Conservation (phyloP, 2,329 filamentous ascomycete species). For the Myriosclerotinia curreyana region DNA sequence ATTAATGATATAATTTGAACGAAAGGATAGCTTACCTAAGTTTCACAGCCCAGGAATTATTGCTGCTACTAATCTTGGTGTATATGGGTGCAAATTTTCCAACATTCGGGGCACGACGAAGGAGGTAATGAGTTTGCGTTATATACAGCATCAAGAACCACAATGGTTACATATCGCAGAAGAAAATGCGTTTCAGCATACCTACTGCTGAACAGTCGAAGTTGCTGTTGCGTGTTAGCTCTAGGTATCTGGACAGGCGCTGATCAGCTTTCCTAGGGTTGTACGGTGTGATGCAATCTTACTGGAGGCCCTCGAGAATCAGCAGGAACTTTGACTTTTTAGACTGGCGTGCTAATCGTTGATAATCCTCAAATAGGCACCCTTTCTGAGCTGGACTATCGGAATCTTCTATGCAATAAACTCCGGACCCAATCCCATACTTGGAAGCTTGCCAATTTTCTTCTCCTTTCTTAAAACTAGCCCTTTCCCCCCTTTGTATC, state of each 20-base stretch:
- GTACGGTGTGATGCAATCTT: too few relatives aligned
- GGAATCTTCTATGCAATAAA: too few relatives aligned
- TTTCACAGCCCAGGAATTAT: neutral
- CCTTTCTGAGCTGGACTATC: too few relatives aligned
- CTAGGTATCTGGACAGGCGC: neutral
- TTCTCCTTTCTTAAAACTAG: too few relatives aligned
- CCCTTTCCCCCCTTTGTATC: too few relatives aligned
- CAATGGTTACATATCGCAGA: neutral
- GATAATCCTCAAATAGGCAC: too few relatives aligned
- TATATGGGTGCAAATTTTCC: neutral
- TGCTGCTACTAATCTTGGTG: neutral
- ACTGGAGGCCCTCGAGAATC: too few relatives aligned
- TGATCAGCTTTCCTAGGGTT: too few relatives aligned
- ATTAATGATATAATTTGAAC: conserved; percentile 1
- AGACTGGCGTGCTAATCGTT: too few relatives aligned
- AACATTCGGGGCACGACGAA: neutral
- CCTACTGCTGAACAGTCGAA: neutral
- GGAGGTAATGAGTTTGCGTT: neutral
- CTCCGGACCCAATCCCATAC: too few relatives aligned
- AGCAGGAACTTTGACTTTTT: too few relatives aligned
- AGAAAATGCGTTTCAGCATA: neutral
- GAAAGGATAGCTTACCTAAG: neutral
- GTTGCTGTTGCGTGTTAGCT: neutral
- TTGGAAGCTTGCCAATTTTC: too few relatives aligned
- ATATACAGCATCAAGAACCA: neutral